Percentiles rank a stretch among this genome's conserved stretches.
phyloP scores from a whole-genome alignment of 176 grass and related monocot genomes.

The Tillandsia fasciculata region DNA sequence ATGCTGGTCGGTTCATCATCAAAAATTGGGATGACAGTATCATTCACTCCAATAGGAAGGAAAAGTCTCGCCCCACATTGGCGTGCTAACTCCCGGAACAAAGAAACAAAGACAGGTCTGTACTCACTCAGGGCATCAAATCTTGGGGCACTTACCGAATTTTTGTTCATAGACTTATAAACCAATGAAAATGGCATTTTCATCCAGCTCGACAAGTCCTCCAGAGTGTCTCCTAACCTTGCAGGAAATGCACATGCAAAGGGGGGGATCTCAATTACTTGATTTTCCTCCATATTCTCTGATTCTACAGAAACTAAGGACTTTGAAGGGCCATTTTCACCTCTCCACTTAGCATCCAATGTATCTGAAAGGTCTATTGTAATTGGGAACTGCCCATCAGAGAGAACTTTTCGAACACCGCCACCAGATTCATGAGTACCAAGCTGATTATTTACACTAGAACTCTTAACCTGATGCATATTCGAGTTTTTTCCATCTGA shows the following conservation, averaged over 20 bases:
- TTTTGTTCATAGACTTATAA: slow-evolving; percentile 60
- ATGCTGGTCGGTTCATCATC: slow-evolving; percentile 93
- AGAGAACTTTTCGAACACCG: slow-evolving; percentile 48
- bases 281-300: slow-evolving; percentile 29
- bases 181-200: slow-evolving; percentile 61
- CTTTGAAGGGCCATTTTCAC: slow-evolving; percentile 45
- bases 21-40: slow-evolving; percentile 80
- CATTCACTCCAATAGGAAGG: slow-evolving; percentile 59
- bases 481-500: slow-evolving; percentile 22
- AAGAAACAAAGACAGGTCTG: slow-evolving; percentile 42
- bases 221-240: slow-evolving; percentile 41
- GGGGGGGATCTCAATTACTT: slow-evolving; percentile 25
- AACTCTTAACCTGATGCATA: slow-evolving; percentile 28
- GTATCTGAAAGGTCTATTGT: slow-evolving; percentile 59
- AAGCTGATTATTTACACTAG: slow-evolving; percentile 32
- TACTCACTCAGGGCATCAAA: slow-evolving; percentile 59
- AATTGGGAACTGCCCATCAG: slow-evolving; percentile 63
- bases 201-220: slow-evolving; percentile 52
- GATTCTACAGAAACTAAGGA: slow-evolving; percentile 29
- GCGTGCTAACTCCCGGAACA: slow-evolving; percentile 61
- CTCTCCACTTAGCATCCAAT: slow-evolving; percentile 86
- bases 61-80: slow-evolving; percentile 62
- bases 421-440: slow-evolving; percentile 33
- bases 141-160: slow-evolving; percentile 33
- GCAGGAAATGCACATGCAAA: slow-evolving; percentile 35